Base-by-base conservation (phyloP, 305 asterid genomes). In the Plantago lanceolata region DNA sequence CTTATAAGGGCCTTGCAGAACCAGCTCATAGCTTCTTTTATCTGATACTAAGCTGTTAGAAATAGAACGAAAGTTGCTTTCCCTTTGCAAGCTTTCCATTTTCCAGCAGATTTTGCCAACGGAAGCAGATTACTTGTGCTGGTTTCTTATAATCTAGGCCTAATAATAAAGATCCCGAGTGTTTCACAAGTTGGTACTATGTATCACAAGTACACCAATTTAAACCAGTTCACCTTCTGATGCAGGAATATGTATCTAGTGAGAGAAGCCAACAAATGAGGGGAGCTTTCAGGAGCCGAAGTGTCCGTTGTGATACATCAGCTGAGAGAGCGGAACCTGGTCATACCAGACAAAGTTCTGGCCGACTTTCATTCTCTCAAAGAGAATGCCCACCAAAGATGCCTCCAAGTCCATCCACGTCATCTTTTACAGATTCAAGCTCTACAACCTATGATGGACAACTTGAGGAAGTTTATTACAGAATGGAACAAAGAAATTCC, bases 391-490 rank as follows among this genome's bases (percentile, higher is more conserved):
- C 50, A 47, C 71, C 51, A 60, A 72, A 74, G 66, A 65, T 58
- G 57, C 68, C 68, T 59, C 75, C 78, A 21, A 81, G 81, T 71
- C 84, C 89, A 62, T 75, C 90, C 48, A 69, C 77, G 19, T 37
- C 68, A 49, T 80, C 84, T 65, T 72, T 76, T 50, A 77, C 79
- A 19, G 86, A 79, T 59, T 71, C 76, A 58, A 81, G 84, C 73
- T 74, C 84, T 33, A 73, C 75, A 64, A 75, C 80, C 62, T 69
- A 20, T 50, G 84, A 80, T 43, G 75, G 79, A 19, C 81, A 68
- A 44, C 31, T 68, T 18, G 85, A 72, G 72, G 86, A 82, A 21
- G 63, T 67, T 58, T 71, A 83, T 15, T 58, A 67, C 48, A 76
- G 66, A 59, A 66, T 43, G 60, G 73, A 81, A 49, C 68, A 63